Evolutionary conservation across 768 basidiomycete genomes (phyloP).

Genomic region (Butyriboletus loyo): DNA sequence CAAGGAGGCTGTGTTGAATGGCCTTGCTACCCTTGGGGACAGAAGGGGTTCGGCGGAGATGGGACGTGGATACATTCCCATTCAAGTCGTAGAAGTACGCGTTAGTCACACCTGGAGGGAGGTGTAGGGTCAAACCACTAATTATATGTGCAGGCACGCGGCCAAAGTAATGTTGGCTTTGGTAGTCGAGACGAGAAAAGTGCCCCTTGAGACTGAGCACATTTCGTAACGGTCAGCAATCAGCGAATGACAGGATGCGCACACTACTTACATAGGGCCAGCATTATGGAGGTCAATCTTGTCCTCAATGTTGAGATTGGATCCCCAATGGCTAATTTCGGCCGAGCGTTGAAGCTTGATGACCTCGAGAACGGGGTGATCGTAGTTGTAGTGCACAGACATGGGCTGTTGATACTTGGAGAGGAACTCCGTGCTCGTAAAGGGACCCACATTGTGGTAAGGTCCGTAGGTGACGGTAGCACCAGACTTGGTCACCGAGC

Average conservation of each 20-base stretch:
- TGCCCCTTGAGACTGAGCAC: conserved; percentile 81
- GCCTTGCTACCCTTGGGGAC: conserved; percentile 52
- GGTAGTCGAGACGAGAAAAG: conserved; percentile 89
- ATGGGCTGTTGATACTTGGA: conserved; percentile 61
- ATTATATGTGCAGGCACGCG: conserved; percentile 68
- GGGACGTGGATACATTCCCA: conserved; percentile 96
- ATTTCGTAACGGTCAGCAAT: not conserved
- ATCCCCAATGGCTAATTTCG: conserved; percentile 97
- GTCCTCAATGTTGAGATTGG: conserved; percentile 91
- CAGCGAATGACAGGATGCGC: not conserved
- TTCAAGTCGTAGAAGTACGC: conserved; percentile 90
- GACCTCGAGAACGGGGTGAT: conserved; percentile 78
- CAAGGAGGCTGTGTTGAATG: conserved; percentile 64
- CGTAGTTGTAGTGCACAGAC: conserved; percentile 76
- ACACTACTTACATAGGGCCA: conserved; percentile 73
- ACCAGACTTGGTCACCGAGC: conserved; percentile 66
- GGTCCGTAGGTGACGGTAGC: conserved; percentile 88
- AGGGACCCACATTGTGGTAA: conserved; percentile 69
- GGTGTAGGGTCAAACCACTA: conserved; percentile 67
- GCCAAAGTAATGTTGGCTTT: conserved; percentile 69
- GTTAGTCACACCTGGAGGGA: conserved; percentile 79
- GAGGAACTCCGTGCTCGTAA: conserved; percentile 55
- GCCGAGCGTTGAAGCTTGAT: conserved; percentile 68
- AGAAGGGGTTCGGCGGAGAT: conserved; percentile 67
- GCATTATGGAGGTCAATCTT: conserved; percentile 82